A percentile compares a stretch with the other conserved stretches of the same genome.
Conservation (phyloP, 1,284 basidiomycete genomes). For the Ganoderma multipileum region DNA sequence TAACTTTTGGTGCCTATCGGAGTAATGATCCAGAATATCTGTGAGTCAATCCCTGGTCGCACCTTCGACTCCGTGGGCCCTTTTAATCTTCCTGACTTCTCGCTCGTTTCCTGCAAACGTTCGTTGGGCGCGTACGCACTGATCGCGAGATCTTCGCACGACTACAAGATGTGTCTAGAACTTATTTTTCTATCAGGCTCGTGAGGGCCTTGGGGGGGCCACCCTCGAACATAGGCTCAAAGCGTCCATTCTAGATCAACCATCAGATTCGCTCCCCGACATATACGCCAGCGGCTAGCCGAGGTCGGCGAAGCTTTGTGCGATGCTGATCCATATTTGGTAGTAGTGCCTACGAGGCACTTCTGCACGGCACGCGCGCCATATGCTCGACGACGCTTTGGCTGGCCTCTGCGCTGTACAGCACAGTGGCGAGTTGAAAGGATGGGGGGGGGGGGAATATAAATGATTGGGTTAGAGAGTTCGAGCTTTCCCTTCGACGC, state of each 20-base stretch:
- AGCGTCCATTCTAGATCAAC: background rate
- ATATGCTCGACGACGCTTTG: background rate
- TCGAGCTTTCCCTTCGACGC: background rate
- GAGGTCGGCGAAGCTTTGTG: slow-evolving; percentile 1
- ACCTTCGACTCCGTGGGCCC: background rate
- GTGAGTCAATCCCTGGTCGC: background rate
- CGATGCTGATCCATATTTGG: background rate
- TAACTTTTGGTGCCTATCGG: background rate
- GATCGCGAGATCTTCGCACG: background rate
- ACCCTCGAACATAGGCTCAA: background rate
- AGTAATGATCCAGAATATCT: background rate
- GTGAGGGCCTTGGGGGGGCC: background rate
- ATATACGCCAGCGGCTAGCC: background rate
- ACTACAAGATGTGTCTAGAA: background rate
- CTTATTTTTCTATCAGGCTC: background rate
- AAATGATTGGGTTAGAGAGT: background rate
- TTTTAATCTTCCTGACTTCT: background rate
- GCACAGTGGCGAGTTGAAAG: background rate
- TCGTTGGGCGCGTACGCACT: background rate
- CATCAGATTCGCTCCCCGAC: background rate
- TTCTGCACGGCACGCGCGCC: background rate
- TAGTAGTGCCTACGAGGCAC: background rate
- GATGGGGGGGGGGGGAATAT: background rate
- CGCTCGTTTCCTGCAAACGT: background rate
- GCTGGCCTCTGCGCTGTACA: background rate